These are phyloP conservation scores for Hygrocybe punicea DNA, from an alignment of 768 basidiomycete genomes.

Conservation along the genomic window DNA sequence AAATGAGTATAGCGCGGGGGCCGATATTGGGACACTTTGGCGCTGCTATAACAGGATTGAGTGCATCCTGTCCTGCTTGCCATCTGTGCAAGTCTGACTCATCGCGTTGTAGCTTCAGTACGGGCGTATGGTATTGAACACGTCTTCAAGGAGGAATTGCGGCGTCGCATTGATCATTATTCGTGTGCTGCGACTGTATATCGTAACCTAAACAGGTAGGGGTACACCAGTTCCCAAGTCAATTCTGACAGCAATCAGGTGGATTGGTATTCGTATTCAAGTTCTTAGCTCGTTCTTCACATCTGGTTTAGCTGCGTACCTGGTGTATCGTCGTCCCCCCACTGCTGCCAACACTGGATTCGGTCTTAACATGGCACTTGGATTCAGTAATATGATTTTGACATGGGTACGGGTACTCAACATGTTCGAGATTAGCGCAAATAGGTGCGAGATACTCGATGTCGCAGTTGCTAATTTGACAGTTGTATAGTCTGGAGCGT, in stretches of 20 bases:
- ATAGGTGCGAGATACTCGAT: constrained; percentile 14
- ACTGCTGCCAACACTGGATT: constrained; percentile 48
- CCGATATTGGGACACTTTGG: constrained; percentile 40
- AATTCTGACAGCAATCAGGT: constrained; percentile 39
- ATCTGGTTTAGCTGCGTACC: constrained; percentile 51
- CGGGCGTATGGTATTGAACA: constrained; percentile 63
- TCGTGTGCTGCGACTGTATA: constrained; percentile 44
- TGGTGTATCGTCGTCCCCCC: constrained; percentile 40
- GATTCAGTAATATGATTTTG: constrained; percentile 55
- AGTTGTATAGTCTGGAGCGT: constrained; percentile 51
- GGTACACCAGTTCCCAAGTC: constrained; percentile 30
- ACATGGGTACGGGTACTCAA: constrained; percentile 45
- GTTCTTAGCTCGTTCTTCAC: constrained; percentile 56
- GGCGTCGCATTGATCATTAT: constrained; percentile 54
- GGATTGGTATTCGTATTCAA: constrained; percentile 53
- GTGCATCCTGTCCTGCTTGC: constrained; percentile 33
- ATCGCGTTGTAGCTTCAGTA: constrained; percentile 43
- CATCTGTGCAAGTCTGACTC: background rate
- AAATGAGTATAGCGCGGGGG: constrained; percentile 43
- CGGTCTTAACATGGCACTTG: constrained; percentile 57
- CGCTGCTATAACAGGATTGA: constrained; percentile 56
- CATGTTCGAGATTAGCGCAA: constrained; percentile 44
- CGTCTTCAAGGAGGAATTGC: constrained; percentile 42
- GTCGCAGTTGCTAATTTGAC: constrained; percentile 25
- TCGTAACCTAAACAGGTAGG: constrained; percentile 47